phyloP scores from a whole-genome alignment of 1,139 yeast species.

The Hyphopichia buzzinii region DNA sequence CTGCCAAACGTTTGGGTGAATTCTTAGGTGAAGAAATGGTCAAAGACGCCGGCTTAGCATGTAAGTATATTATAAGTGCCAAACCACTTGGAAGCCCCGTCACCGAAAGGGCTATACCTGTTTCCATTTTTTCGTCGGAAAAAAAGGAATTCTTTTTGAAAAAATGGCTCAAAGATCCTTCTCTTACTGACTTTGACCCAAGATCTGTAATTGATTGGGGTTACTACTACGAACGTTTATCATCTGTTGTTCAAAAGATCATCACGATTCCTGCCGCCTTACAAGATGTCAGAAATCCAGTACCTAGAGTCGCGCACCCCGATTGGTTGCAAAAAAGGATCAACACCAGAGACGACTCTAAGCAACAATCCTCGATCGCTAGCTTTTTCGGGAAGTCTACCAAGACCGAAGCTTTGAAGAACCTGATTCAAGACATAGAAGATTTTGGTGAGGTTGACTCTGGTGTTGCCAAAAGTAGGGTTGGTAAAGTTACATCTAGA shows the following conservation, averaged over 20 bases:
- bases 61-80: constrained; percentile 88
- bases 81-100: constrained; percentile 86
- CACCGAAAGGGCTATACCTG: constrained; percentile 95
- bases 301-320: constrained; percentile 91
- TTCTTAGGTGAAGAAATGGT: constrained; percentile 98
- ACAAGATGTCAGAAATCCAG: constrained; percentile 88
- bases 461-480: constrained; percentile 25
- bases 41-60: constrained; percentile 92
- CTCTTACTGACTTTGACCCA: constrained; percentile 82
- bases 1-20: constrained; percentile 90
- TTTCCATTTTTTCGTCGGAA: constrained; percentile 88
- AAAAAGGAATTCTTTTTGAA: constrained; percentile 66
- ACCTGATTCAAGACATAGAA: constrained; percentile 64
- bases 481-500: constrained; percentile 50
- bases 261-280: constrained; percentile 97
- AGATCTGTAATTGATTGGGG: constrained; percentile 90
- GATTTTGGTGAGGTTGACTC: constrained; percentile 54
- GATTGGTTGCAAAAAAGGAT: constrained; percentile 82
- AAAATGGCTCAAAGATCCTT: constrained; percentile 83
- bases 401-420: constrained; percentile 28
- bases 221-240: constrained; percentile 86
- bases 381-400: constrained; percentile 52
- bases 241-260: constrained; percentile 91
- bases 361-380: constrained; percentile 67
- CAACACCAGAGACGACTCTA: constrained; percentile 56